phyloP scores from a whole-genome alignment of 2,329 filamentous ascomycete species.

The Aspergillus ruber region DNA sequence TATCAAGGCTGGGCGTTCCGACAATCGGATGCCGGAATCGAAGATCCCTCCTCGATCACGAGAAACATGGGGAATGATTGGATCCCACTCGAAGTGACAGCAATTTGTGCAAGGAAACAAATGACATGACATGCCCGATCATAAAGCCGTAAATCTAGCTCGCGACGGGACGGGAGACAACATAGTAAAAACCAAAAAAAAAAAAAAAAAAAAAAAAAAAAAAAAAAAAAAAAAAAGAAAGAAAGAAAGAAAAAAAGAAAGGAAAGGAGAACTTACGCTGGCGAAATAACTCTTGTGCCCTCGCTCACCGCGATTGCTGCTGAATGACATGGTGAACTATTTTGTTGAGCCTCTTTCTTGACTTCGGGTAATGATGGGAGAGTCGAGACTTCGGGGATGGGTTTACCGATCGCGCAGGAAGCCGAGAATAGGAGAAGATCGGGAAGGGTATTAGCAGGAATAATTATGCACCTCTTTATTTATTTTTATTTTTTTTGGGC shows the following conservation, averaged over 20 bases:
- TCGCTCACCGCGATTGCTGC: constrained; percentile 19
- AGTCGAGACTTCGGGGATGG: constrained; percentile 3
- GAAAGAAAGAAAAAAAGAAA: constrained; percentile 3
- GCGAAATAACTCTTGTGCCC: constrained; percentile 32
- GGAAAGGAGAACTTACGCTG: constrained; percentile 23
- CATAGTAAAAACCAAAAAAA: constrained; percentile 3
- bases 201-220: constrained; percentile 1
- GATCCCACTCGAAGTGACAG: not conserved
- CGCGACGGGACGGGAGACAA: not conserved
- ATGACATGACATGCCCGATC: too few relatives aligned
- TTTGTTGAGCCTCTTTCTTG: not conserved
- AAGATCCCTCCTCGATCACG: not conserved
- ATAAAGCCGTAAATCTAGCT: too few relatives aligned
- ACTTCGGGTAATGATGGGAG: not conserved
- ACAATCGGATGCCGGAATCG: not conserved
- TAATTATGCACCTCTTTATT: too few relatives aligned
- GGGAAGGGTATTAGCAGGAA: not conserved
- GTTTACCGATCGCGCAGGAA: constrained; percentile 9
- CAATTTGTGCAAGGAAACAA: too few relatives aligned
- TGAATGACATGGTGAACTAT: constrained; percentile 22
- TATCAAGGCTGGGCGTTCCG: not conserved
- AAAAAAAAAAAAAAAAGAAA: constrained; percentile 7
- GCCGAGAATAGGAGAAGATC: constrained; percentile 2
- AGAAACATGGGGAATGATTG: not conserved
- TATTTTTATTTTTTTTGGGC: too few relatives aligned